phyloP scores from a whole-genome alignment of 106 monocot genomes.

The Vanilla planifolia region DNA sequence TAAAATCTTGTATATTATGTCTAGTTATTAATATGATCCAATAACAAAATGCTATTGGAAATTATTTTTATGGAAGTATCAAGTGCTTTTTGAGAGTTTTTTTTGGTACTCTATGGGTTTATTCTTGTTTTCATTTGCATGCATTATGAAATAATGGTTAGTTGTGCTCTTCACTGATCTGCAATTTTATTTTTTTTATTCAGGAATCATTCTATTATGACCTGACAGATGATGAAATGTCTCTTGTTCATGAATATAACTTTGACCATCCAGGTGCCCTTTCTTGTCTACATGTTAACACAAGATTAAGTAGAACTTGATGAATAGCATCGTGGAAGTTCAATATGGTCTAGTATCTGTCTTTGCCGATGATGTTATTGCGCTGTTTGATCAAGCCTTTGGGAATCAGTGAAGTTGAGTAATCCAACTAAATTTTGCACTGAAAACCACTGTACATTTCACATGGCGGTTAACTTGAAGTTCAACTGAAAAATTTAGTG shows the following conservation, averaged over 20 bases:
- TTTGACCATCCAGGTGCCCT: conserved; percentile 74
- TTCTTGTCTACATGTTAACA: not conserved
- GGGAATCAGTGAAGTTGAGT: not conserved
- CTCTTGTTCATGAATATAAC: conserved; percentile 59
- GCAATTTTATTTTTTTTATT: conserved; percentile 1
- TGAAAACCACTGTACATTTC: not conserved
- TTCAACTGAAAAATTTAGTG: too few species aligned
- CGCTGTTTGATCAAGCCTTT: not conserved
- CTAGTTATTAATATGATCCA: not conserved
- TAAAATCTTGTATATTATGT: not conserved
- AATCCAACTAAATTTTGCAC: not conserved
- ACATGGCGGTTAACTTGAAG: not conserved
- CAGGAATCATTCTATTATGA: conserved; percentile 74
- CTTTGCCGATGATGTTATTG: not conserved
- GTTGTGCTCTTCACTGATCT: conserved; percentile 3
- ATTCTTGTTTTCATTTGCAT: not conserved
- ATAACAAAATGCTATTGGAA: not conserved
- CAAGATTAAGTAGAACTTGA: not conserved
- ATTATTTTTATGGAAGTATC: not conserved
- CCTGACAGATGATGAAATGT: conserved; percentile 47
- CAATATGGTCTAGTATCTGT: not conserved
- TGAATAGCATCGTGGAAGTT: not conserved
- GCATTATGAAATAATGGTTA: not conserved
- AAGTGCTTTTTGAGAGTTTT: not conserved
- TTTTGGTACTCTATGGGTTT: not conserved